A percentile compares a stretch with the other conserved stretches of the same genome.
Conservation (phyloP, 305 asterid species). For the Fraxinus paxiana region DNA sequence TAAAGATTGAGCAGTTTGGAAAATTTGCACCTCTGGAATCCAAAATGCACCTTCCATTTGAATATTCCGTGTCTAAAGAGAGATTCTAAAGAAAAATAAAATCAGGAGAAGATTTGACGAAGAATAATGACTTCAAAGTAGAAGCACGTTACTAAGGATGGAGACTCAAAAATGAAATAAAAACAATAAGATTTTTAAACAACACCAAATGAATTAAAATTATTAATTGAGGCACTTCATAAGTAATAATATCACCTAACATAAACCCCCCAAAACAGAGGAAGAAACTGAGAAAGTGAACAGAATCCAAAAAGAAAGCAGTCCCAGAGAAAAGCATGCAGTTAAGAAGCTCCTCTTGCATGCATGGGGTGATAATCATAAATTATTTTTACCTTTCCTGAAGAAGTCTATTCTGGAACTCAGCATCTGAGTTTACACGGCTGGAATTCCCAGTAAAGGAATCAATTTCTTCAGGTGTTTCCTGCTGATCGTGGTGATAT, state of each 20-base stretch:
- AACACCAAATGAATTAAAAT: neutral
- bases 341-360: slow-evolving; percentile 16
- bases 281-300: neutral
- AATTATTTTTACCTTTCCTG: slow-evolving; percentile 56
- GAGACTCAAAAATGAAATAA: neutral
- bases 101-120: neutral
- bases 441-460: slow-evolving; percentile 26
- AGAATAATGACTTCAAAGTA: neutral
- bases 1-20: neutral
- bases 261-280: neutral
- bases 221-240: neutral
- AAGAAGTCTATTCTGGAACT: slow-evolving; percentile 44
- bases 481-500: slow-evolving; percentile 46
- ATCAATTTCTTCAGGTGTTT: slow-evolving; percentile 29
- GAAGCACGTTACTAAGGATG: neutral
- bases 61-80: neutral
- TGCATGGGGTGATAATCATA: slow-evolving; percentile 25
- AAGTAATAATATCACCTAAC: neutral
- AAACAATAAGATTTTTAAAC: neutral
- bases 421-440: slow-evolving; percentile 36
- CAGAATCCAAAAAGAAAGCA: neutral
- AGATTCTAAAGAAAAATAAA: neutral
- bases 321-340: neutral
- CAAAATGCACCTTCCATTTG: neutral
- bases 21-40: neutral